Conservation (phyloP, 306 rosid genomes). For the Castanospermum australe region DNA sequence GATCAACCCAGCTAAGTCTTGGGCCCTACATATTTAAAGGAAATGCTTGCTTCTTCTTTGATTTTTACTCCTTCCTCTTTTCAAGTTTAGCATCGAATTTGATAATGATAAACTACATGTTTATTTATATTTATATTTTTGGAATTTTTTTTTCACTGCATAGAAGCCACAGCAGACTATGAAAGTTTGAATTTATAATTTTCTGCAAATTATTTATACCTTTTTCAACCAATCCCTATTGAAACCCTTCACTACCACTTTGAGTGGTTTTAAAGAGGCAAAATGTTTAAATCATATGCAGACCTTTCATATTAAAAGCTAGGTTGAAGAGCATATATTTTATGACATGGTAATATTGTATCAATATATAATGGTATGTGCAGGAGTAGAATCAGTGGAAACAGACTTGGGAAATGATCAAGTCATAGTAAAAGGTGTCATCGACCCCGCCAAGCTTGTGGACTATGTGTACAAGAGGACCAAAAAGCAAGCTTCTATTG, state of each 20-base stretch:
- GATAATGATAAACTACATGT: background rate
- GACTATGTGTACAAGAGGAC: constrained; percentile 71
- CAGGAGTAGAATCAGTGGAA: constrained; percentile 95
- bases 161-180: no score
- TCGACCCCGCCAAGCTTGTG: constrained; percentile 65
- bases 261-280: no score
- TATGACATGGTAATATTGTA: background rate
- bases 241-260: no score
- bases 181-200: no score
- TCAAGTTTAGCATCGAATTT: background rate
- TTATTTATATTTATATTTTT: background rate
- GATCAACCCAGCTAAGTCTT: background rate
- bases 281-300: background rate
- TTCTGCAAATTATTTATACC: no score
- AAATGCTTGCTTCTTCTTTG: background rate
- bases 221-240: no score
- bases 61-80: background rate
- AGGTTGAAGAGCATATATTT: background rate
- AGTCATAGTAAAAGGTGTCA: constrained; percentile 73
- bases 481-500: constrained; percentile 65
- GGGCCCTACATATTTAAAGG: background rate
- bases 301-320: background rate
- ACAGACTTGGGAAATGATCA: constrained; percentile 61
- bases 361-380: constrained; percentile 12
- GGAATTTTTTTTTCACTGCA: background rate